Evolutionary conservation across 2,329 filamentous ascomycete species (phyloP).

Genomic region (Paraconiothyrium brasiliense): DNA sequence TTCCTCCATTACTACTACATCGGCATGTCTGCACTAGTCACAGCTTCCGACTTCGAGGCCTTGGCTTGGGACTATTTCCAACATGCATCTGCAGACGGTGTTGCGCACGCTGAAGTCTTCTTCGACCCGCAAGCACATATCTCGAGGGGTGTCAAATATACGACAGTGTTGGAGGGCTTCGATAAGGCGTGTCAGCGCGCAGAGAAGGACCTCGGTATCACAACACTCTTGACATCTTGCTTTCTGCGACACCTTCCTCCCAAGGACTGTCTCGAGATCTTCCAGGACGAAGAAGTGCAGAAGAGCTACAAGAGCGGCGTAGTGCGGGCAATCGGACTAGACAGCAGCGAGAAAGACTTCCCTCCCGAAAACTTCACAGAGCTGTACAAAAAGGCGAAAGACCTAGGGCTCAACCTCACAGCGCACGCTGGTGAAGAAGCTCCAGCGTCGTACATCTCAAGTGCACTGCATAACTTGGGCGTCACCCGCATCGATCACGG

Average conservation of each 20-base stretch:
- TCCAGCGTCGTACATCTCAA: constrained; percentile 70
- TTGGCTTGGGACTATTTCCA: constrained; percentile 77
- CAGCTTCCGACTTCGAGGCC: constrained; percentile 73
- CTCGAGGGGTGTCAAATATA: constrained; percentile 68
- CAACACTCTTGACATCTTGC: constrained; percentile 74
- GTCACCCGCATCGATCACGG: constrained; percentile 79
- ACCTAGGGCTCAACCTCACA: constrained; percentile 68
- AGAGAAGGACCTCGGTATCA: constrained; percentile 69
- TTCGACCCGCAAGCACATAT: constrained; percentile 83
- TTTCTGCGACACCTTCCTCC: constrained; percentile 76
- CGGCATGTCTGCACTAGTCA: constrained; percentile 74
- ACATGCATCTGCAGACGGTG: constrained; percentile 69
- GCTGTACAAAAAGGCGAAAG: constrained; percentile 66
- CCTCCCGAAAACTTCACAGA: constrained; percentile 66
- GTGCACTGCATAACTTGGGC: constrained; percentile 69
- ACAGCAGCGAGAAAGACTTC: constrained; percentile 64
- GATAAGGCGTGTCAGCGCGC: constrained; percentile 68
- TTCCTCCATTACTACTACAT: constrained; percentile 83
- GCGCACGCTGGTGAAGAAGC: constrained; percentile 82
- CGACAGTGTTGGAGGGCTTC: constrained; percentile 72
- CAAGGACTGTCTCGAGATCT: constrained; percentile 59
- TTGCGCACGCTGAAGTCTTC: constrained; percentile 79
- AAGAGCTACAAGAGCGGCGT: constrained; percentile 59
- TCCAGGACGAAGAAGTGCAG: constrained; percentile 56
- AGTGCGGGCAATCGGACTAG: constrained; percentile 72